These are phyloP conservation scores for Sclerospora graminicola DNA, from an alignment of 352 stramenopile genomes.

Conservation along the genomic window DNA sequence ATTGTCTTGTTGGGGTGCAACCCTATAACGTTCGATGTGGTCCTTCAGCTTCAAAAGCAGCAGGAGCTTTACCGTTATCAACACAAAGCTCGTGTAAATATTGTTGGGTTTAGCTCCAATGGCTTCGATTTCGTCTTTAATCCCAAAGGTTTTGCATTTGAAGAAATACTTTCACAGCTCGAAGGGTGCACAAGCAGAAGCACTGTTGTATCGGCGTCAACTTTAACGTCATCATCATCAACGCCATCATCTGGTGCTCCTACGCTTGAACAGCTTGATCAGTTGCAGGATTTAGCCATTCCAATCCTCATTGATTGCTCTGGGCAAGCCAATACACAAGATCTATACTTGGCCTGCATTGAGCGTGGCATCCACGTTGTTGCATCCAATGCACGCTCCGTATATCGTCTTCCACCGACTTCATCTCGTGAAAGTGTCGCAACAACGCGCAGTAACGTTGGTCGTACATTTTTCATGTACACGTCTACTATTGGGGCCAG, in stretches of 20 bases:
- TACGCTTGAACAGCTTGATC: conserved; percentile 39
- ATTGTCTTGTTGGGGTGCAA: conserved; percentile 65
- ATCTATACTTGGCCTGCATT: conserved; percentile 50
- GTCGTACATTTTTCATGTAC: conserved; percentile 72
- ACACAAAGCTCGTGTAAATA: conserved; percentile 54
- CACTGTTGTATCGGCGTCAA: conserved; percentile 17
- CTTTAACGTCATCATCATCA: too few species aligned
- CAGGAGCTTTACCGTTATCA: conserved; percentile 49
- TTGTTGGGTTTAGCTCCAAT: conserved; percentile 63
- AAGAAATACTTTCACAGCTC: conserved; percentile 30
- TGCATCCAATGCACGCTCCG: conserved; percentile 43
- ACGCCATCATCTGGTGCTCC: conserved; percentile 29
- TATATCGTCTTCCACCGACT: conserved; percentile 38
- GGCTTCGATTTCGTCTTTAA: conserved; percentile 52
- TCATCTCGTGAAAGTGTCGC: conserved; percentile 50
- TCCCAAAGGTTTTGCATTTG: conserved; percentile 37
- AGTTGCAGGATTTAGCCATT: conserved; percentile 56
- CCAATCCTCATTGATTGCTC: conserved; percentile 70
- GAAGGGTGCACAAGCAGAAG: conserved; percentile 29
- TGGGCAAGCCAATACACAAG: conserved; percentile 33
- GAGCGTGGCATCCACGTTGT: too few species aligned
- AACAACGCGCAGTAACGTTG: conserved; percentile 22
- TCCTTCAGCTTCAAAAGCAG: conserved; percentile 52
- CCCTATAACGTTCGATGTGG: conserved; percentile 50
- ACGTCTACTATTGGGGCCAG: conserved; percentile 65